These are phyloP conservation scores for Mollisiaceae sp. DNA, from an alignment of 2,329 filamentous ascomycete species.

Conservation along the genomic window DNA sequence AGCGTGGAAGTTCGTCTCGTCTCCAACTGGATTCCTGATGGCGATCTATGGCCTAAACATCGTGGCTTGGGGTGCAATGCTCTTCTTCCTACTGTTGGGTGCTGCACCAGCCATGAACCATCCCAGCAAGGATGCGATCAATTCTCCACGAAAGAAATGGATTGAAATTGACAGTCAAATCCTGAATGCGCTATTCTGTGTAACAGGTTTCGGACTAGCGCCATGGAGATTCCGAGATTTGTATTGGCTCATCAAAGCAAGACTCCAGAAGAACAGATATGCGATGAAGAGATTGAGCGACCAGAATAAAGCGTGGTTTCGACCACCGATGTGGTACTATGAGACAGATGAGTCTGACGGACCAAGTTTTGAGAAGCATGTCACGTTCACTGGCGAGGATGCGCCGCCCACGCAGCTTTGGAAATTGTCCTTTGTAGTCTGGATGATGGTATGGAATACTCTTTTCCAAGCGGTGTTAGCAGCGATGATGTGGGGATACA, in stretches of 20 bases:
- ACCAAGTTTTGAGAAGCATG: not conserved
- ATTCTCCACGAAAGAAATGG: conserved; percentile 78
- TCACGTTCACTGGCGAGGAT: conserved; percentile 17
- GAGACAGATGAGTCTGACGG: conserved; percentile 47
- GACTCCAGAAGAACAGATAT: conserved; percentile 54
- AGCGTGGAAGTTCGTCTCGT: conserved; percentile 74
- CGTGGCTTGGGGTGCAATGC: conserved; percentile 87
- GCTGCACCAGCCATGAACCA: conserved; percentile 74
- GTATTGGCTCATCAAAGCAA: conserved; percentile 71
- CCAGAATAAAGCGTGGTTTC: conserved; percentile 76
- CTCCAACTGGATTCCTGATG: conserved; percentile 75
- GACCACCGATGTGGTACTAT: conserved; percentile 69
- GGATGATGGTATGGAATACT: conserved; percentile 41
- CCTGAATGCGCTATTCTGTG: conserved; percentile 32
- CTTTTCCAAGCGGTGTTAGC: conserved; percentile 41
- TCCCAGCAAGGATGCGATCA: conserved; percentile 68
- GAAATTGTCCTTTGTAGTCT: conserved; percentile 60
- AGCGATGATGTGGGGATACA: conserved; percentile 31
- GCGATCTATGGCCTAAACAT: conserved; percentile 81
- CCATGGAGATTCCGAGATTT: conserved; percentile 66
- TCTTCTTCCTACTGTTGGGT: conserved; percentile 83
- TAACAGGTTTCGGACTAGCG: conserved; percentile 28
- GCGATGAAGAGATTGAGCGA: conserved; percentile 71
- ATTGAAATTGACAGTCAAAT: conserved; percentile 58
- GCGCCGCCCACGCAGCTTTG: conserved; percentile 45